Evolutionary conservation across 2,329 filamentous ascomycete species (phyloP).

Genomic region (Aspergillus chevalieri): DNA sequence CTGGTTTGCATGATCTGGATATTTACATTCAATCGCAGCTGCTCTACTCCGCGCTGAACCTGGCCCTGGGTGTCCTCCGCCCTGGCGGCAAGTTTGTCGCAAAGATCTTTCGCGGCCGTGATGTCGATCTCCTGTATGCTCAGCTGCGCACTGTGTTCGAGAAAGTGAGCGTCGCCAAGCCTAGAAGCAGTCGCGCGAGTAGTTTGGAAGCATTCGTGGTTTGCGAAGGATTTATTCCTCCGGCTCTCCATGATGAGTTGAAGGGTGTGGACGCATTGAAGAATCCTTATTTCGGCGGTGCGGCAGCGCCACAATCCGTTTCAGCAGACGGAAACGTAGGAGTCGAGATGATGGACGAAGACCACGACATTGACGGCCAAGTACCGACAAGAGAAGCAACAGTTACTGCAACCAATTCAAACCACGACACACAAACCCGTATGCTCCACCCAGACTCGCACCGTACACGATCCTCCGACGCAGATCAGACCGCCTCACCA

Average conservation of each 20-base stretch:
- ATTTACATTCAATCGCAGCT: slow-evolving; percentile 97
- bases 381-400: slow-evolving; percentile 1
- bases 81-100: slow-evolving; percentile 95
- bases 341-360: slow-evolving; percentile 31
- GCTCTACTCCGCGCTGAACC: slow-evolving; percentile 86
- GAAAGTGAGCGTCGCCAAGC: slow-evolving; percentile 84
- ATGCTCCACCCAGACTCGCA: slow-evolving; percentile 32
- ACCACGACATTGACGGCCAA: slow-evolving; percentile 33
- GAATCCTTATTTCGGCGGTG: slow-evolving; percentile 37
- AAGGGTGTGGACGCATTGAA: slow-evolving; percentile 37
- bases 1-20: slow-evolving; percentile 91
- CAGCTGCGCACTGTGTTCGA: slow-evolving; percentile 90
- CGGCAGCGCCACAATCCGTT: slow-evolving; percentile 20
- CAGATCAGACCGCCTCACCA: slow-evolving; percentile 8
- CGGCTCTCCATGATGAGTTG: slow-evolving; percentile 42
- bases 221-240: slow-evolving; percentile 82
- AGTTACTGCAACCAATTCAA: slow-evolving; percentile 4
- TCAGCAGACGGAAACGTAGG: slow-evolving; percentile 27
- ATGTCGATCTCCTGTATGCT: slow-evolving; percentile 91
- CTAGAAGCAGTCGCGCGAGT: slow-evolving; percentile 87
- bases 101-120: slow-evolving; percentile 91
- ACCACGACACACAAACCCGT: slow-evolving; percentile 18
- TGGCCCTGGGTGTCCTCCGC: slow-evolving; percentile 84
- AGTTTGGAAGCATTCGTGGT: slow-evolving; percentile 97
- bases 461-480: slow-evolving; percentile 13